Base-by-base conservation (phyloP, 495 filamentous ascomycete species). In the Podospora conica region DNA sequence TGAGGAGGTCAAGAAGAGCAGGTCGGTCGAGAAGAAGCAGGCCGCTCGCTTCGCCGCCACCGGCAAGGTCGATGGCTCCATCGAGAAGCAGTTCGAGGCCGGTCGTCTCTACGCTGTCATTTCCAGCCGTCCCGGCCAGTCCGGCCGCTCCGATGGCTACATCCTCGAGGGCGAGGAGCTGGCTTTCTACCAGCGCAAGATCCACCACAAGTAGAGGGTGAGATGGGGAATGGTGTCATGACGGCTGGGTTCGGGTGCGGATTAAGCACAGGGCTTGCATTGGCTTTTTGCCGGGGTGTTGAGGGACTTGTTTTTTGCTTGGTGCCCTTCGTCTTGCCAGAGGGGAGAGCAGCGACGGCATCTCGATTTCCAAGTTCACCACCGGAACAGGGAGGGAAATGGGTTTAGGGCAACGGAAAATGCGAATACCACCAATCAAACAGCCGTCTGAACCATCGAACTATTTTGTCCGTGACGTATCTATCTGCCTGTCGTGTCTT, bases 31-130 rank as follows among this genome's bases (percentile, higher is more conserved):
- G 89, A 90, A 90, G 85, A 99, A 99, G 90, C 91, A 97, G 82
- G 90, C 90, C 71, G 90, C 85, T 63, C 90, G 95, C 76, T 89
- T 87, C 77, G 83, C 86, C 73, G 86, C 85, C 62, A 73, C 81
- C 68, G 93, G 94, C 83, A 99, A 99, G 89, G 92, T 97, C 70
- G 95, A 99, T 82, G 69, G 79, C 68, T 85, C 91, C 69, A 79
- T 99, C 69, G 96, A 98, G 89, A 91, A 90, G 82, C 95, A 99
- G 82, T 98, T 99, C 84, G 95, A 97, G 86, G 93, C 94, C 68
- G 92, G 94, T 83, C 94, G 96, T 84, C 82, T 99, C 67, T 96
- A 88, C 82, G 95, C 95, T 70, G 90, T 97, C 71, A 83, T 99
- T 71, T 85, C 94, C 64, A 93, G 89, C 74, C 86, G 95, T 76